A percentile compares a stretch with the other conserved stretches of the same genome.
Evolutionary conservation across 2,329 filamentous ascomycete genomes (phyloP).

Genomic region (Verticillium klebahnii): DNA sequence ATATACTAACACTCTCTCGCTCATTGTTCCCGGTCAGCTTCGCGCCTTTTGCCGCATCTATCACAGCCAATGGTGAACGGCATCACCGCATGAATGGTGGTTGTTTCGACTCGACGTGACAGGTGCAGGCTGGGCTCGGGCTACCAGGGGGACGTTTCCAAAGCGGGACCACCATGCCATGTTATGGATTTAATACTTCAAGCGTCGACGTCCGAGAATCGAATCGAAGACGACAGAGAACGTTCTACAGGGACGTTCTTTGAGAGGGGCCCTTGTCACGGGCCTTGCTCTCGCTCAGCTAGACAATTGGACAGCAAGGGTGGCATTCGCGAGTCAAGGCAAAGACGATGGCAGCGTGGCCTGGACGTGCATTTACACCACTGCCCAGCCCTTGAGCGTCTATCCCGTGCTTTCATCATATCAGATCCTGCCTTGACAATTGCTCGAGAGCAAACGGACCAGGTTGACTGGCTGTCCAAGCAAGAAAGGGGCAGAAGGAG

Average conservation of each 20-base stretch:
- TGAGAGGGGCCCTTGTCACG: neutral
- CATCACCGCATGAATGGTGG: neutral
- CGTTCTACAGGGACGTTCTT: neutral
- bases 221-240: neutral
- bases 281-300: neutral
- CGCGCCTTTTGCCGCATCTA: neutral
- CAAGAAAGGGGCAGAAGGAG: neutral
- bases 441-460: neutral
- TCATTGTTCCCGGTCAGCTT: neutral
- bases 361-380: no score
- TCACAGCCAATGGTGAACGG: neutral
- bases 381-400: neutral
- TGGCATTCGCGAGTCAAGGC: neutral
- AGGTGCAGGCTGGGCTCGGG: neutral
- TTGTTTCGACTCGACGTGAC: neutral
- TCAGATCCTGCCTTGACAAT: neutral
- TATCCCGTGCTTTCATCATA: neutral
- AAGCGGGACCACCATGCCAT: neutral
- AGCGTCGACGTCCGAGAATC: neutral
- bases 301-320: neutral
- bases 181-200: neutral
- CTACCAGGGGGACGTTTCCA: neutral
- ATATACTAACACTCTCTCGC: neutral
- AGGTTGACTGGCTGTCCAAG: neutral
- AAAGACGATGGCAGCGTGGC: neutral